Percentiles rank a stretch among this genome's conserved stretches.
phyloP scores from a whole-genome alignment of 768 basidiomycete species.

The Amanita brunnescens region DNA sequence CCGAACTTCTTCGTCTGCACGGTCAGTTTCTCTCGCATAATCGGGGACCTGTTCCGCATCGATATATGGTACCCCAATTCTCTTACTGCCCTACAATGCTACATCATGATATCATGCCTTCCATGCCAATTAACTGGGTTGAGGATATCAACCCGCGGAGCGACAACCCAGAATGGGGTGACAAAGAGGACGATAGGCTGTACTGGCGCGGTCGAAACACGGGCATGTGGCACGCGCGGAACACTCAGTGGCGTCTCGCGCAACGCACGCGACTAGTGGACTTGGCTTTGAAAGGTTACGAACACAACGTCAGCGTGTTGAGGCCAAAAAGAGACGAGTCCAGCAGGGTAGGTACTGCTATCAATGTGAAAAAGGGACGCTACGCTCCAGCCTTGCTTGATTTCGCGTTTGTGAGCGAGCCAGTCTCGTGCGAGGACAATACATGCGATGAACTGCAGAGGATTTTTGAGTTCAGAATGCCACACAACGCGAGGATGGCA shows the following conservation, averaged over 20 bases:
- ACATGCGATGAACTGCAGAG: constrained; percentile 33
- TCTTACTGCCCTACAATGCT: constrained; percentile 36
- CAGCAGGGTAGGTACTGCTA: constrained; percentile 25
- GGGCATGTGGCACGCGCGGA: constrained; percentile 40
- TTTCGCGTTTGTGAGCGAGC: constrained; percentile 37
- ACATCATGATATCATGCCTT: constrained; percentile 44
- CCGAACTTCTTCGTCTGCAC: constrained; percentile 29
- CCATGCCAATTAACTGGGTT: constrained; percentile 37
- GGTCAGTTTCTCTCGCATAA: constrained; percentile 45
- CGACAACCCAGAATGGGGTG: constrained; percentile 51
- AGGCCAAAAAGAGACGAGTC: constrained; percentile 15
- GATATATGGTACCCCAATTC: constrained; percentile 40
- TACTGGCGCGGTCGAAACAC: constrained; percentile 72
- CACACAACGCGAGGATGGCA: constrained; percentile 31
- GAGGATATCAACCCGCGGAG: constrained; percentile 21
- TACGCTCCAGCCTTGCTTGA: constrained; percentile 45
- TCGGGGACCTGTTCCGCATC: constrained; percentile 34
- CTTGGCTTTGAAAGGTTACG: constrained; percentile 15
- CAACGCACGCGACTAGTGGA: constrained; percentile 38
- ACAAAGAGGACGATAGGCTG: constrained; percentile 45
- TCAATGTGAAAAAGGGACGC: constrained; percentile 18
- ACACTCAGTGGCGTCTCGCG: constrained; percentile 33
- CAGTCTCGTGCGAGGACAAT: constrained; percentile 30
- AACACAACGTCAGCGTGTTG: constrained; percentile 13
- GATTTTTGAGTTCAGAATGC: constrained; percentile 38